Base-by-base conservation (phyloP, 106 monocot genomes). In the Allium sativum region DNA sequence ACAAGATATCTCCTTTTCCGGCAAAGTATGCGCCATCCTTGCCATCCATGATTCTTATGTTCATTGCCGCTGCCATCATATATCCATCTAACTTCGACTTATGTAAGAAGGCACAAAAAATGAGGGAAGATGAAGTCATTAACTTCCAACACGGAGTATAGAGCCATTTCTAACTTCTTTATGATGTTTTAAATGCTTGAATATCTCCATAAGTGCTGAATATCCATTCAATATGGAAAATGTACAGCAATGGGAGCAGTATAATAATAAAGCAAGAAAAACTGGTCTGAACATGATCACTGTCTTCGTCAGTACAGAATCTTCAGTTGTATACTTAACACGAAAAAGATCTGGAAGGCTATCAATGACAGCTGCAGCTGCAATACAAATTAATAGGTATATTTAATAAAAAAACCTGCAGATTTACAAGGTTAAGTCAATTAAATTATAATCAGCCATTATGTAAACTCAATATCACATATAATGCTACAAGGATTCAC, bases 141-240 rank as follows among this genome's bases (percentile, higher is more conserved):
- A 90, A 65, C 96, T 91, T 74, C 96, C 96, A 48, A 98, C 84
- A 77, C 96, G 92, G 17, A 98, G 72, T 18, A 76, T 64, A 59
- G 91, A 81, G 6, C 78, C 96, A 91, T 62, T 31, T 73, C 19
- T n/a, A 62, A 19, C 18, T 96, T 87, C 58, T n/a, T 92, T 91
- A 74, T 92, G 80, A 74, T 92, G 65, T 57, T 77, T 78, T 40
- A 98, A 73, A 68, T 88, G 84, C 71, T 91, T 86, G 70, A 91
- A 98, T 12, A 92, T 74, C 60, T 73, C 79, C 69, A 92, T 45
- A n/a, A 88, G 91, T 18, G 90, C 96, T 76, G 91, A 87, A 53
- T 98, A 98, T 62, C 91, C 96, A 81, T 98, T 65, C 56, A 98
- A 56, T 62, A 98, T 70, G 18, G 91, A 98, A 78, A 98, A 98